Base-by-base conservation (phyloP, 2,329 filamentous ascomycete genomes). In the Nemania abortiva region DNA sequence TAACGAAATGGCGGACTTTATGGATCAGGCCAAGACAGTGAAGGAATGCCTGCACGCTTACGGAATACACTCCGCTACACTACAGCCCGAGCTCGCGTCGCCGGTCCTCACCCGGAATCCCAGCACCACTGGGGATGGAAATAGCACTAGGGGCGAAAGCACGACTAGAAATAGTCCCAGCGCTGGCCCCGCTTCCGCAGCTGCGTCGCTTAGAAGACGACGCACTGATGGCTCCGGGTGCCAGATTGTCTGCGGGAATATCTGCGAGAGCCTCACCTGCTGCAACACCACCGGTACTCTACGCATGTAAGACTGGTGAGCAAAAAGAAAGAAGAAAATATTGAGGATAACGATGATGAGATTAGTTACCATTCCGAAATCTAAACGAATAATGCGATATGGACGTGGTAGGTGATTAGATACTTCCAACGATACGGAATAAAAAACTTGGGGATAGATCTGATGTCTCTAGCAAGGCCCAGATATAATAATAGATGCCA, bases 21-120 rank as follows among this genome's bases (percentile, higher is more conserved):
- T 88, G 80, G 82, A 84, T 59, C 86, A 87, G 68, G 88, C 90
- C 1, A 87, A 85, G 73, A 87, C 86, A 1, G 87, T 92, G 62
- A 86, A 86, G 67, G 87, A 93, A 77, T 93, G 91, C 76, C 84
- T 94, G 47, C 90, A 92, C 74, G 90, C 87, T 1, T 93, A 93
- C 74, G 92, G 91, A 5, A 89, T 94, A 69, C 90, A 94, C 77
- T 91, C 89, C 13, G 85, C 84, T 3, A 93, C 92, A 1, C 77
- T 95, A 37, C 91, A 94, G 79, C 91, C 91, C 0, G 91, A 93
- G 77, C 73, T 78, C 29, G 73, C 75, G 6, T 62, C 58, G 6
- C 59, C 71, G 9, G 15, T 59, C 52, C 45, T 65, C 22, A 45
- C 56, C 22, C 45, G 45, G 34, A 47, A 52, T 57, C 27, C 50